Base-by-base conservation (phyloP, 1,284 basidiomycete genomes). In the Mycosarcoma mackinlayi region DNA sequence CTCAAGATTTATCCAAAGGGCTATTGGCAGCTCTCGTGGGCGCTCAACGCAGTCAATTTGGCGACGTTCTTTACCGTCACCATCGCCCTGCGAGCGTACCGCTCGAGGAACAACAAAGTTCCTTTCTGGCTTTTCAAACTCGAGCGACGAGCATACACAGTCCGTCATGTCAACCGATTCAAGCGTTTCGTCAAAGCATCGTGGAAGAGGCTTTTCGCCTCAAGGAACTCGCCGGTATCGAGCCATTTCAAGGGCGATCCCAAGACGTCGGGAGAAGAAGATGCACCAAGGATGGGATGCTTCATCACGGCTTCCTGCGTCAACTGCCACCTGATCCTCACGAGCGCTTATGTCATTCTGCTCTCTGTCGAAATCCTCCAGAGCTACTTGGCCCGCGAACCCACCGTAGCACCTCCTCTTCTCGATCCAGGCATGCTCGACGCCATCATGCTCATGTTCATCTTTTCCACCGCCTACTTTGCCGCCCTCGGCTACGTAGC, bases 231-330 rank as follows among this genome's bases (percentile, higher is more conserved):
- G 14, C 4, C 23, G 23, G 4, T 34, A 19, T 3, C 45, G 7
- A 13, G 8, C 24, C 23, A 9, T 14, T 3, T 10, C 13, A 33
- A 24, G 13, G n/a, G 6, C 5, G n/a, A 11, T 5, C n/a, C 3
- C 13, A 25, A 13, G 13, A 13, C 27, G 18, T 19, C 45, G 33
- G 23, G 7, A 25, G n/a, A n/a, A n/a, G 30, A 34, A 18, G 50
- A 40, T 16, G 27, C 44, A 25, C 7, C 42, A 14, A 51, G 57
- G 3, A 56, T 37, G 48, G 57, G 63, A 1, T 37, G n/a, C 0
- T 69, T 57, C 50, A 46, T 61, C 45, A 65, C 57, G 4, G 62
- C 62, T 3, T 70, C 62, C 1, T 65, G 57, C 47, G 33, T 65
- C 46, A 65, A 61, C 16, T 59, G 61, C 48, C 62, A 65, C 27